Evolutionary conservation across 805 yeast genomes (phyloP).

Genomic region (Debaryomyces tyrocola): DNA sequence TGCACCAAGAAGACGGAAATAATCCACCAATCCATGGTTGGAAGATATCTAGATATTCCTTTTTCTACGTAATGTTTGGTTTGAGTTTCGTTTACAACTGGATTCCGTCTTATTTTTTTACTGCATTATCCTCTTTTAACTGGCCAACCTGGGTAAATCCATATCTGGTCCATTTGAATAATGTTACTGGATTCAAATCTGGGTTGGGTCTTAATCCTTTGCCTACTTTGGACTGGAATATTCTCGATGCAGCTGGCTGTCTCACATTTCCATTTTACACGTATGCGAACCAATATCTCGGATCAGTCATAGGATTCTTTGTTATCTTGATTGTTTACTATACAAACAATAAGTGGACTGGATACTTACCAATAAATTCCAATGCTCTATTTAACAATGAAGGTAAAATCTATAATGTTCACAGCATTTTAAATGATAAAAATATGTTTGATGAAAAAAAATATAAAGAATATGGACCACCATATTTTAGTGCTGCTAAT

Average conservation of each 20-base stretch:
- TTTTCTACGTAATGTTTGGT: slow-evolving; percentile 33
- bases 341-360: slow-evolving; percentile 51
- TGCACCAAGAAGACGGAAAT: slow-evolving; percentile 23
- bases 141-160: slow-evolving; percentile 49
- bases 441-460: slow-evolving; percentile 46
- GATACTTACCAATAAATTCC: slow-evolving; percentile 52
- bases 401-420: slow-evolving; percentile 49
- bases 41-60: slow-evolving; percentile 42
- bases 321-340: slow-evolving; percentile 38
- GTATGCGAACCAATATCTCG: slow-evolving; percentile 40
- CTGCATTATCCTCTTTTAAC: slow-evolving; percentile 39
- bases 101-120: slow-evolving; percentile 42
- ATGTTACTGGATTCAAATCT: slow-evolving; percentile 34
- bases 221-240: slow-evolving; percentile 46
- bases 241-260: slow-evolving; percentile 36
- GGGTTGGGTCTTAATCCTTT: slow-evolving; percentile 45
- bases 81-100: slow-evolving; percentile 42
- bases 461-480: slow-evolving; percentile 60
- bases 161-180: slow-evolving; percentile 38
- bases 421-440: slow-evolving; percentile 43
- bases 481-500: slow-evolving; percentile 64
- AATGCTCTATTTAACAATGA: slow-evolving; percentile 52
- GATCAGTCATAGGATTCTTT: slow-evolving; percentile 33
- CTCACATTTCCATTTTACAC: slow-evolving; percentile 45
- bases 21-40: slow-evolving; percentile 32